Evolutionary conservation across 169 alveolate species (phyloP).

Genomic region (Plasmodium gonderi): DNA sequence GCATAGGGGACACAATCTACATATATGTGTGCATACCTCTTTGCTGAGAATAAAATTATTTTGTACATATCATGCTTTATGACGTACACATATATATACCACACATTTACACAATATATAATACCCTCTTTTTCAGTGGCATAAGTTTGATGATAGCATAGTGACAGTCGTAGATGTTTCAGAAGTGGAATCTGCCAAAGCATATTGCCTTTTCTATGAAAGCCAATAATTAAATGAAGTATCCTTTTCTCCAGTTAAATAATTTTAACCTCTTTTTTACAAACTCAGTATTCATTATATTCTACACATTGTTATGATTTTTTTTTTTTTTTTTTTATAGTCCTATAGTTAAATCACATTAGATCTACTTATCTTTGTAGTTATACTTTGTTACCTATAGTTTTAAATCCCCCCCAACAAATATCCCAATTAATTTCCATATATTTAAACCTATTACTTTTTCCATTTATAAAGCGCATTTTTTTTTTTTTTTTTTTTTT

Average conservation of each 20-base stretch:
- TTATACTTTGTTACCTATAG: not conserved
- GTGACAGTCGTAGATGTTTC: constrained; percentile 45
- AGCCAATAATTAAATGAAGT: constrained; percentile 32
- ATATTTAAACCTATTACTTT: not conserved
- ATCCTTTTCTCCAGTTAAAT: not conserved
- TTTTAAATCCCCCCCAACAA: not conserved
- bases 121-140: constrained; percentile 34
- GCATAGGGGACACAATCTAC: not conserved
- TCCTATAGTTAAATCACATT: not conserved
- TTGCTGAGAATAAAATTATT: no score
- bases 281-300: not conserved
- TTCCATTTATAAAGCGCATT: not conserved
- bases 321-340: not conserved
- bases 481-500: not conserved
- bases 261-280: not conserved
- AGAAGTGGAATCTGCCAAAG: constrained; percentile 70
- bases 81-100: no score
- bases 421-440: not conserved
- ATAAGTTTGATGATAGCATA: constrained; percentile 58
- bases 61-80: no score
- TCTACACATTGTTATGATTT: not conserved
- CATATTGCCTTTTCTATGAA: constrained; percentile 62
- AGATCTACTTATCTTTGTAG: not conserved
- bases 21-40: not conserved
- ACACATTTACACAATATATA: no score